These are phyloP conservation scores for Oryza meridionalis DNA, from an alignment of 176 grass and related monocot genomes.

Conservation along the genomic window DNA sequence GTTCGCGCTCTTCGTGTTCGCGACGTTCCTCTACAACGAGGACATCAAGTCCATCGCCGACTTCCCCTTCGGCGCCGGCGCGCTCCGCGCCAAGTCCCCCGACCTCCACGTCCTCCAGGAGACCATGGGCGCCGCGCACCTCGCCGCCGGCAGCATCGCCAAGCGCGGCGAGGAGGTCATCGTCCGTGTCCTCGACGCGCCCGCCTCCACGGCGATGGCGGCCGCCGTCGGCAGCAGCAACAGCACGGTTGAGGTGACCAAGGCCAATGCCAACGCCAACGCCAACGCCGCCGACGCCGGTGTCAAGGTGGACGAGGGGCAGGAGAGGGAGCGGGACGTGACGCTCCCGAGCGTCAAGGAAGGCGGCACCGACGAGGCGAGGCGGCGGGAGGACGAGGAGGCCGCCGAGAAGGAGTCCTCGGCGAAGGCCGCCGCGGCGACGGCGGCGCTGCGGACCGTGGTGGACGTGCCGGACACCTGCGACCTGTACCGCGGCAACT, in stretches of 20 bases:
- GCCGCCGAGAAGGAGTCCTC: conserved; percentile 53
- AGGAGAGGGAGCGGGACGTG: conserved; percentile 79
- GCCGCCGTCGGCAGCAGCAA: not conserved
- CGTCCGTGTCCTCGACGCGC: conserved; percentile 44
- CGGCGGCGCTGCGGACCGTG: conserved; percentile 46
- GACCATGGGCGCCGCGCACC: conserved; percentile 54
- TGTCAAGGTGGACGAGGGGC: conserved; percentile 44
- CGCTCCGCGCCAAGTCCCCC: conserved; percentile 52
- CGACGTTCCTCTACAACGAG: conserved; percentile 92
- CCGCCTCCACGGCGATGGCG: not conserved
- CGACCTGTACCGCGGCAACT: conserved; percentile 73
- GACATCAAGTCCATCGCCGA: conserved; percentile 94
- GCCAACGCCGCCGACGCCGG: conserved; percentile 23
- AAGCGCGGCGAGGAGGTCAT: conserved; percentile 57
- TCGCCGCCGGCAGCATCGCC: conserved; percentile 51
- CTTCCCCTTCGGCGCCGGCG: conserved; percentile 62
- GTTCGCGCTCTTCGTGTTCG: conserved; percentile 80
- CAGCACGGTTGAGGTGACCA: not conserved
- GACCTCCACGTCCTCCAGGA: conserved; percentile 70
- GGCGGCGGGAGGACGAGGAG: conserved; percentile 47
- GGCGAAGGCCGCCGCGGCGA: conserved; percentile 47
- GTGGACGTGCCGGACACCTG: conserved; percentile 69
- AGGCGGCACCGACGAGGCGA: conserved; percentile 37
- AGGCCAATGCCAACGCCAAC: not conserved
- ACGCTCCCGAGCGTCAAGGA: conserved; percentile 61